A percentile compares a stretch with the other conserved stretches of the same genome.
Evolutionary conservation across 768 basidiomycete genomes (phyloP).

Genomic region (Tulasnella calospora): DNA sequence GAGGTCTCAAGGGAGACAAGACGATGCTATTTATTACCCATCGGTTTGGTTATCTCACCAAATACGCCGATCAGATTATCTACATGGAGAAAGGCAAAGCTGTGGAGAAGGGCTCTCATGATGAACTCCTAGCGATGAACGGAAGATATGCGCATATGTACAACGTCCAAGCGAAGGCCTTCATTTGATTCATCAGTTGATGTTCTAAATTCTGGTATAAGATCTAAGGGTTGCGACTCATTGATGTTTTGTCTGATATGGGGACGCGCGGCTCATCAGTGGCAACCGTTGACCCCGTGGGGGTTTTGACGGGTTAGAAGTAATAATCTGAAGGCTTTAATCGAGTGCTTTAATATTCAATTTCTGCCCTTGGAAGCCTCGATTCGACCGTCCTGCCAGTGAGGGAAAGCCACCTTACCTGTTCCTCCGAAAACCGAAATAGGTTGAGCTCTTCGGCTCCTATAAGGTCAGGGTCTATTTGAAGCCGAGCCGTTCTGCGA

Average conservation of each 20-base stretch:
- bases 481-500: neutral
- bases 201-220: neutral
- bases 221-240: too few relatives aligned
- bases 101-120: constrained; percentile 27
- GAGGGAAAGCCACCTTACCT: neutral
- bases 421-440: neutral
- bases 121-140: constrained; percentile 23
- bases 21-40: constrained; percentile 29
- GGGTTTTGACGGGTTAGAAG: too few relatives aligned
- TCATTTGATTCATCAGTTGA: neutral
- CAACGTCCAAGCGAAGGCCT: constrained; percentile 28
- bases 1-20: constrained; percentile 24
- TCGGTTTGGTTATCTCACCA: constrained; percentile 28
- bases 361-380: neutral
- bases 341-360: neutral
- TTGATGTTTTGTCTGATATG: too few relatives aligned
- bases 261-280: too few relatives aligned
- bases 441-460: neutral
- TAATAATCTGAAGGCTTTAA: too few relatives aligned
- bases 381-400: neutral
- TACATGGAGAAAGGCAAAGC: constrained; percentile 28
- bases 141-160: constrained; percentile 27
- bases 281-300: too few relatives aligned
- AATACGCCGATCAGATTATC: constrained; percentile 29
- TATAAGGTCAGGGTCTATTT: neutral